Evolutionary conservation across 192 early-diverging fungal species (phyloP).

Genomic region (Coemansia sp.): DNA sequence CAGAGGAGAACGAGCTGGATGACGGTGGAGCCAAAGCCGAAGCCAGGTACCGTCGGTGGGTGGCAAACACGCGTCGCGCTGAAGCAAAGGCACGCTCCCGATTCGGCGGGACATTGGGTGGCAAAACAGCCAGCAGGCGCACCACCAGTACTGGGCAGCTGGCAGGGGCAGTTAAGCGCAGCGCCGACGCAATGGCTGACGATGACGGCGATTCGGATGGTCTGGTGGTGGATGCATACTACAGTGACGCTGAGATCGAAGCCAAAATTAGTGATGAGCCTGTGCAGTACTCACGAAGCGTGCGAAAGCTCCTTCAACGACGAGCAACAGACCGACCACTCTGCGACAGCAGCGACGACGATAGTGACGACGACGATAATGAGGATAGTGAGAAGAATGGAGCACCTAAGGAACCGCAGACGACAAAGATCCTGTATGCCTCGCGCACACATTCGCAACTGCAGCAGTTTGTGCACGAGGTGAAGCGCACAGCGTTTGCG

Average conservation of each 20-base stretch:
- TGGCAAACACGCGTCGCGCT: slow-evolving; percentile 19
- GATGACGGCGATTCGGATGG: slow-evolving; percentile 46
- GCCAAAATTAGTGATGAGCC: slow-evolving; percentile 35
- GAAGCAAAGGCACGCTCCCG: slow-evolving; percentile 11
- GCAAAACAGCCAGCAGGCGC: neutral
- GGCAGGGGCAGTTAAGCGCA: neutral
- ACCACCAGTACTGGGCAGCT: neutral
- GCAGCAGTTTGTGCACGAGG: slow-evolving; percentile 81
- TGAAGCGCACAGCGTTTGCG: slow-evolving; percentile 75
- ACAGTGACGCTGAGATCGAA: slow-evolving; percentile 51
- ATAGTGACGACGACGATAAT: slow-evolving; percentile 22
- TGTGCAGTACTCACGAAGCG: slow-evolving; percentile 57
- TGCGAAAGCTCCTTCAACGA: slow-evolving; percentile 57
- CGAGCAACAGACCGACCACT: slow-evolving; percentile 12
- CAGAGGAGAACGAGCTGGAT: neutral
- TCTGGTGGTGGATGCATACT: slow-evolving; percentile 63
- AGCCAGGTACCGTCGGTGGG: slow-evolving; percentile 33
- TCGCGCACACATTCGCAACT: slow-evolving; percentile 91
- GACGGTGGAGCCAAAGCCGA: neutral
- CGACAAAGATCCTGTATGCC: slow-evolving; percentile 61
- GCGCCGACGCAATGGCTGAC: neutral
- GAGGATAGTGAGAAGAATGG: slow-evolving; percentile 30
- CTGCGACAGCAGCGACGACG: slow-evolving; percentile 22
- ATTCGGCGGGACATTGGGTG: neutral
- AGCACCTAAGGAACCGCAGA: slow-evolving; percentile 49